Conservation (phyloP, 345 rosid genomes). For the Populus euphratica region DNA sequence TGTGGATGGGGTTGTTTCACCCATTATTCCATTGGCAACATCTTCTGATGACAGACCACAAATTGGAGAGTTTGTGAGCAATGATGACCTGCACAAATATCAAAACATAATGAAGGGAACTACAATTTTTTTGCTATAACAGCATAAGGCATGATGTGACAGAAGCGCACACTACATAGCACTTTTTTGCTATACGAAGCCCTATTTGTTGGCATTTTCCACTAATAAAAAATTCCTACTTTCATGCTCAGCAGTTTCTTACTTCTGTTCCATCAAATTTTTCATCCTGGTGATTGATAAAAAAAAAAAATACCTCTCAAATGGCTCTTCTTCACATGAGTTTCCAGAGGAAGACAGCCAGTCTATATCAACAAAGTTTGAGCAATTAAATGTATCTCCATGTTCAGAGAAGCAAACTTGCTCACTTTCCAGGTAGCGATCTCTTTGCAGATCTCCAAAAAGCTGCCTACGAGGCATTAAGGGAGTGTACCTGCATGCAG, state of each 20-base stretch:
- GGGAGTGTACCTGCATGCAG: conserved; percentile 58
- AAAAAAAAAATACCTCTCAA: conserved; percentile 61
- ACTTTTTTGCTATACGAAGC: background rate
- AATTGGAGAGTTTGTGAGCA: conserved; percentile 46
- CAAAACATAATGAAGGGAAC: background rate
- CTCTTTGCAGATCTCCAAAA: conserved; percentile 67
- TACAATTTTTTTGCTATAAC: background rate
- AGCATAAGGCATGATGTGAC: background rate
- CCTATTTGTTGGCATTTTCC: background rate
- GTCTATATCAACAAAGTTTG: conserved; percentile 89
- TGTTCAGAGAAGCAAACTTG: conserved; percentile 57
- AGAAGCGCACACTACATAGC: background rate
- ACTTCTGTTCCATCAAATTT: background rate
- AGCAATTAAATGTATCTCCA: conserved; percentile 60
- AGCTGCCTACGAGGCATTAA: conserved; percentile 68
- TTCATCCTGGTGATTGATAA: background rate
- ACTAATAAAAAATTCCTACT: background rate
- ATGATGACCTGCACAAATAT: conserved; percentile 55
- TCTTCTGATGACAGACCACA: conserved; percentile 71
- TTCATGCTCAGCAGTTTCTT: background rate
- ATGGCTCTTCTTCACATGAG: conserved; percentile 80
- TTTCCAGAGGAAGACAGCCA: conserved; percentile 92
- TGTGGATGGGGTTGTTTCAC: conserved; percentile 55
- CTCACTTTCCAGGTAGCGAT: conserved; percentile 44
- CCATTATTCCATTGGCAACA: conserved; percentile 55